Evolutionary conservation across 179 eudicot genomes (phyloP), one percentile per base, ranked within the genome.

Genomic region (Silene vulgaris): DNA sequence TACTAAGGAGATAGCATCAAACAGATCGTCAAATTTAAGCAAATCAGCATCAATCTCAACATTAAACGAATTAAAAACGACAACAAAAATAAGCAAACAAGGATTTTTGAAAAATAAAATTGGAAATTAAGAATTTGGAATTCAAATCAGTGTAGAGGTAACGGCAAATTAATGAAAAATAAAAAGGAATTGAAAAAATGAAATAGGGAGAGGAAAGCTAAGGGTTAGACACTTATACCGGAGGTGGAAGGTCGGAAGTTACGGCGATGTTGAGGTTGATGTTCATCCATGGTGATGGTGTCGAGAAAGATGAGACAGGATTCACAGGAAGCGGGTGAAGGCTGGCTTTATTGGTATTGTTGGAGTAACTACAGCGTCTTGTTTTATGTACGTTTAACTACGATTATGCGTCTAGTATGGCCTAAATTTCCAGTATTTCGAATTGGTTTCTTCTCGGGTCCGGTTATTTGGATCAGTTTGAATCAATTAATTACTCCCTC

Each of bases 221-320:
- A 63, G 74, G 62, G n/a, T 23, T 23, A 23, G 26, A 23, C 26
- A 23, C 26, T 72, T n/a, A 5, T 73, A 73, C 75, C 66, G 32
- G 52, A 73, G 20, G 28, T 73, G 3, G 66, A 73, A 4, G 75
- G 19, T 9, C 43, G 16, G 13, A 26, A 19, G 8, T 32, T 73
- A 26, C 16, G 75, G 63, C 16, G 75, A 60, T 32, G 66, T 16
- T 32, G 74, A 50, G 17, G 66, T 8, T 32, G 74, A 26, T 16
- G 74, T 56, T 71, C 63, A 71, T 71, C 74, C 74, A 71, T 71
- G 63, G 73, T 59, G 59, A 71, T 71, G 63, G 73, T 59, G 59
- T 20, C 3, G n/a, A 32, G 32, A 4, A n/a, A 17, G 21, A 23
- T 40, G 14, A 19, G 50, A 12, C 8, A n/a, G 54, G 7, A 9